Evolutionary conservation across 2,329 filamentous ascomycete genomes (phyloP).

Genomic region (Colletotrichum theobromicola): DNA sequence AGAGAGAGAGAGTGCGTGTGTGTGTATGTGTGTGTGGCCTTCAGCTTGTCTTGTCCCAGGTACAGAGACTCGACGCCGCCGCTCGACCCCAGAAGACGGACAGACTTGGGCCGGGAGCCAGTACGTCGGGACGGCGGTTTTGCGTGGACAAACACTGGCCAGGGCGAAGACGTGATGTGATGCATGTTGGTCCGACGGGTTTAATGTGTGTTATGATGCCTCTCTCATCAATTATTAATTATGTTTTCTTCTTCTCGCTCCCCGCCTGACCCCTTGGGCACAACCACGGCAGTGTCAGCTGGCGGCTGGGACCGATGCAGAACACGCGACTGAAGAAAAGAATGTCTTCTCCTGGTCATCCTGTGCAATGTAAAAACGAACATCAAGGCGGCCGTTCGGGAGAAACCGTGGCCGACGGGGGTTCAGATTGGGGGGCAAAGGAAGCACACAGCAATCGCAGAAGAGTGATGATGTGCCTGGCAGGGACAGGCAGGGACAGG

Average conservation of each 20-base stretch:
- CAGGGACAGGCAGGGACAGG: background rate
- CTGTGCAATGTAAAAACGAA: background rate
- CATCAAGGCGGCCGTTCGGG: background rate
- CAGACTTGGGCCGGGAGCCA: conserved; percentile 18
- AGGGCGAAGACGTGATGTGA: background rate
- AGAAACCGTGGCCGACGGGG: background rate
- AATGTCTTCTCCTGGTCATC: background rate
- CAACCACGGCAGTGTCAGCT: background rate
- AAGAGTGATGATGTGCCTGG: background rate
- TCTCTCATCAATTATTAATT: background rate
- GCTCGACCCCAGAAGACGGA: background rate
- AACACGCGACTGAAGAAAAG: background rate
- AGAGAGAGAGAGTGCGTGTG: too few relatives aligned
- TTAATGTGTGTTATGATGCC: background rate
- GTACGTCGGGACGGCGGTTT: conserved; percentile 18
- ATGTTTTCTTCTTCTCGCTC: background rate
- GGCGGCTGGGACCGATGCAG: background rate
- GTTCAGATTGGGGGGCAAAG: background rate
- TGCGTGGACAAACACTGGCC: conserved; percentile 9
- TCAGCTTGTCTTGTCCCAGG: background rate
- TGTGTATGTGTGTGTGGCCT: background rate
- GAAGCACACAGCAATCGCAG: background rate
- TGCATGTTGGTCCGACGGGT: conserved; percentile 8
- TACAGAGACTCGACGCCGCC: background rate
- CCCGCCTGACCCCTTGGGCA: conserved; percentile 2